These are phyloP conservation scores for Nicotiana otophora DNA, from an alignment of 257 asterid genomes.

Conservation along the genomic window DNA sequence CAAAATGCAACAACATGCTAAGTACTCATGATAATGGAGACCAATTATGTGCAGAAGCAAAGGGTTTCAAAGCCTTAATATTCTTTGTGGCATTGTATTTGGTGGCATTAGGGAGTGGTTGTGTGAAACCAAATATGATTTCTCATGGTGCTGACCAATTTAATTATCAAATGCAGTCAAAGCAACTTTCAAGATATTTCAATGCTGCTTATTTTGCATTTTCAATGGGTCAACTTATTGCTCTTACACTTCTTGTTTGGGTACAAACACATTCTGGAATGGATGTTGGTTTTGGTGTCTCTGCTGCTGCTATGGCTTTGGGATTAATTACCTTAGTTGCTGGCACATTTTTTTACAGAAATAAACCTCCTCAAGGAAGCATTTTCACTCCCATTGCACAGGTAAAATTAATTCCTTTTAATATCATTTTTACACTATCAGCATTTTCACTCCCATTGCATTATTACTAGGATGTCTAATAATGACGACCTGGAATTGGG, in stretches of 20 bases:
- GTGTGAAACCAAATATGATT: slow-evolving; percentile 92
- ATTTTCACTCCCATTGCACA: slow-evolving; percentile 79
- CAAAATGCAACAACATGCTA: slow-evolving; percentile 54
- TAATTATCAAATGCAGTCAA: slow-evolving; percentile 45
- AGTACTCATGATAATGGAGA: slow-evolving; percentile 17
- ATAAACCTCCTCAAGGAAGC: slow-evolving; percentile 79
- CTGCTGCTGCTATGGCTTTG: slow-evolving; percentile 88
- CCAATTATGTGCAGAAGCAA: slow-evolving; percentile 50
- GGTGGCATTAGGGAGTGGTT: slow-evolving; percentile 95
- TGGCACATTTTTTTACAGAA: slow-evolving; percentile 54
- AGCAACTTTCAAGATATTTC: slow-evolving; percentile 74
- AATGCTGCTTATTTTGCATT: slow-evolving; percentile 92
- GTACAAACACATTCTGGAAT: slow-evolving; percentile 96
- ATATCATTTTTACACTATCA: too few species aligned
- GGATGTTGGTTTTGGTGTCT: slow-evolving; percentile 86
- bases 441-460: too few species aligned
- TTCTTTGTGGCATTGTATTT: slow-evolving; percentile 74
- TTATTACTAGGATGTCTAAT: background rate
- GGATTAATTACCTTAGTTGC: slow-evolving; percentile 57
- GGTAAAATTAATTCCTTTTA: slow-evolving; percentile 24
- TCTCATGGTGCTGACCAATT: slow-evolving; percentile 95
- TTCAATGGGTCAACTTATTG: slow-evolving; percentile 76
- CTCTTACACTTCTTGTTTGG: slow-evolving; percentile 72
- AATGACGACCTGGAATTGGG: slow-evolving; percentile 12
- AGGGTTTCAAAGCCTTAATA: slow-evolving; percentile 54